phyloP scores from a whole-genome alignment of 2,329 filamentous ascomycete genomes.

The Penicillium sp. region DNA sequence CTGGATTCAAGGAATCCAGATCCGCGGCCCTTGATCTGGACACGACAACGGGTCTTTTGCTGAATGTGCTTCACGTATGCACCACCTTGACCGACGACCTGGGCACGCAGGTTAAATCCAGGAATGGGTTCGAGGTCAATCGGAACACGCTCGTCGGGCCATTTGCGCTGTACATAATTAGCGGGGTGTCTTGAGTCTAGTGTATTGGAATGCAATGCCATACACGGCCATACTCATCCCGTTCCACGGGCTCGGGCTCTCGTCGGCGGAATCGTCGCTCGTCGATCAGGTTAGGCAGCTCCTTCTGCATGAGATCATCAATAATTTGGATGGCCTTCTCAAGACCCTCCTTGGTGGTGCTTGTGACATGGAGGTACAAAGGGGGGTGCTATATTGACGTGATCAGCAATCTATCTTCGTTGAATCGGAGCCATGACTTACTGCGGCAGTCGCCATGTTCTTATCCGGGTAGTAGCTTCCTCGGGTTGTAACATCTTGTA shows the following conservation, averaged over 20 bases:
- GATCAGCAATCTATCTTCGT: not conserved
- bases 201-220: not conserved
- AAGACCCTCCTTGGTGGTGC: slow-evolving; percentile 85
- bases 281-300: slow-evolving; percentile 91
- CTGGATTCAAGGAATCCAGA: slow-evolving; percentile 90
- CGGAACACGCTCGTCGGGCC: slow-evolving; percentile 93
- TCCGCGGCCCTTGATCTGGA: slow-evolving; percentile 96
- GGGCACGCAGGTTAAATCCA: slow-evolving; percentile 92
- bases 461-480: slow-evolving; percentile 97
- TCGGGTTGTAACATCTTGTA: slow-evolving; percentile 95
- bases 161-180: slow-evolving; percentile 72
- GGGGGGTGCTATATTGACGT: slow-evolving; percentile 70
- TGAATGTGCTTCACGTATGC: slow-evolving; percentile 98
- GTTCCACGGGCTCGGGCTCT: slow-evolving; percentile 76
- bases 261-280: slow-evolving; percentile 86
- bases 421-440: slow-evolving; percentile 51
- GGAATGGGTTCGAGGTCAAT: slow-evolving; percentile 87
- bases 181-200: not conserved
- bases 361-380: slow-evolving; percentile 92
- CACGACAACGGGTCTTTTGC: slow-evolving; percentile 88
- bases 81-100: slow-evolving; percentile 91
- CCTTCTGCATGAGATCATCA: slow-evolving; percentile 92
- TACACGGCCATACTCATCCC: slow-evolving; percentile 88
- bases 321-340: slow-evolving; percentile 86
- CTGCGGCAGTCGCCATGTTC: slow-evolving; percentile 89